phyloP scores from a whole-genome alignment of 257 asterid species.

The Ajuga chamaepitys region DNA sequence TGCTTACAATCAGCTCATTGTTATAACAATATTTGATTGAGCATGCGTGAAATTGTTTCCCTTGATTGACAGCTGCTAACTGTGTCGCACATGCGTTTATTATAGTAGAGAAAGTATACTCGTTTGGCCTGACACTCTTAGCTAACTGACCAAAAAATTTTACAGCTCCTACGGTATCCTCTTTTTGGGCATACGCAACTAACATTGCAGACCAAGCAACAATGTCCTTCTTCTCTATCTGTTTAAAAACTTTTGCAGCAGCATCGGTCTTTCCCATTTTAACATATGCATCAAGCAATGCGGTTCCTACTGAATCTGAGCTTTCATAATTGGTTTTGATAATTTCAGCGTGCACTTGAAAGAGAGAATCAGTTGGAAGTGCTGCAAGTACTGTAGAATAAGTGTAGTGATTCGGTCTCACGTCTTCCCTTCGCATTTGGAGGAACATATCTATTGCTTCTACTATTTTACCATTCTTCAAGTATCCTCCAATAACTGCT shows the following conservation, averaged over 20 bases:
- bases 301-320: conserved; percentile 71
- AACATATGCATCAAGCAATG: conserved; percentile 72
- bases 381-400: conserved; percentile 68
- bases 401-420: conserved; percentile 70
- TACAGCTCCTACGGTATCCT: conserved; percentile 61
- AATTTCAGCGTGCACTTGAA: conserved; percentile 71
- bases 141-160: conserved; percentile 38
- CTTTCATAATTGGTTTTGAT: conserved; percentile 62
- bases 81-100: conserved; percentile 72
- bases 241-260: conserved; percentile 58
- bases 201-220: conserved; percentile 98
- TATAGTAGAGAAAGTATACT: conserved; percentile 75
- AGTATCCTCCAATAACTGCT: conserved; percentile 69
- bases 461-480: conserved; percentile 45
- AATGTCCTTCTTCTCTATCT: conserved; percentile 64
- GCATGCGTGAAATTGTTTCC: conserved; percentile 78
- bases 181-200: conserved; percentile 67
- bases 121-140: conserved; percentile 66
- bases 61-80: conserved; percentile 65
- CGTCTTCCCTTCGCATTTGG: conserved; percentile 57
- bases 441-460: conserved; percentile 56
- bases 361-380: conserved; percentile 42
- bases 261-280: conserved; percentile 40
- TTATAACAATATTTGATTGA: conserved; percentile 54
- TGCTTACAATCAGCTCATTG: conserved; percentile 63